These are phyloP conservation scores for Leccinum fallax DNA, from an alignment of 1,284 basidiomycete species.

Conservation along the genomic window DNA sequence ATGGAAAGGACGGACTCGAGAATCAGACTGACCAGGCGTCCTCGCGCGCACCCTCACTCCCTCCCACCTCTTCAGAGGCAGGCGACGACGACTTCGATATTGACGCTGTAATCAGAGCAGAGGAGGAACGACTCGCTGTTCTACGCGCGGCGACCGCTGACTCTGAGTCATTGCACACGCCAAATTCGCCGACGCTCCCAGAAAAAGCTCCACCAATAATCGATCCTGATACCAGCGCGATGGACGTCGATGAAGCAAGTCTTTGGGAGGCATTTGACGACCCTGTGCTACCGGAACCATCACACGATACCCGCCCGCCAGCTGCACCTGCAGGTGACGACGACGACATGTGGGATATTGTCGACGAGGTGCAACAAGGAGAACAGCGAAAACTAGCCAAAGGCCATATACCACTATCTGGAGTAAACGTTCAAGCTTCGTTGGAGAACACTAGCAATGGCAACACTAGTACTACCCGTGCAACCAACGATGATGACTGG, in stretches of 20 bases:
- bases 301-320: constrained; percentile 4
- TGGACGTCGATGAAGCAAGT: constrained; percentile 52
- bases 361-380: constrained; percentile 46
- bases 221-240: constrained; percentile 13
- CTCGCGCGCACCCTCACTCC: constrained; percentile 39
- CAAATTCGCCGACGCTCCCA: constrained; percentile 9
- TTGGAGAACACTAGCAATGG: constrained; percentile 30
- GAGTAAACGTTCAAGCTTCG: constrained; percentile 24
- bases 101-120: constrained; percentile 51
- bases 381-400: constrained; percentile 5
- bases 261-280: constrained; percentile 51
- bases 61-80: constrained; percentile 50
- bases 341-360: constrained; percentile 70
- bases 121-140: constrained; percentile 41
- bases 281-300: constrained; percentile 13
- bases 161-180: constrained; percentile 1
- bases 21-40: constrained; percentile 34
- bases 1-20: constrained; percentile 29
- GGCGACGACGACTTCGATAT: constrained; percentile 63
- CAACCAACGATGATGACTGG: constrained; percentile 46
- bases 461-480: constrained; percentile 11
- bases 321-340: constrained; percentile 44
- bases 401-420: constrained; percentile 21
- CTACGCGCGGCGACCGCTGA: constrained; percentile 15
- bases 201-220: constrained; percentile 18